Evolutionary conservation across 1,139 yeast genomes (phyloP).

Genomic region (Sugiyamaella grinbergsii): DNA sequence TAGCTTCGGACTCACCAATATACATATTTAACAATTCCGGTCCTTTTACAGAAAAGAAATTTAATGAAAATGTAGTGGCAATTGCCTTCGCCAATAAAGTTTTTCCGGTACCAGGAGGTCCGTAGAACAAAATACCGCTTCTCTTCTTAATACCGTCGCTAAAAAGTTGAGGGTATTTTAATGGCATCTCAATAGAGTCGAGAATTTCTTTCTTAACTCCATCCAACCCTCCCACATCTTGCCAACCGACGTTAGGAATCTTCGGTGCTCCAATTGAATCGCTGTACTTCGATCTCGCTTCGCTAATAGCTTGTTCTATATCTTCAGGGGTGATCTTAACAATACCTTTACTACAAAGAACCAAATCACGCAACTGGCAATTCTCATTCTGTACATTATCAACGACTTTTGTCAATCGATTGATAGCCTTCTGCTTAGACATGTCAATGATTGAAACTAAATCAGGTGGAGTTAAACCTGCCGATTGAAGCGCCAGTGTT

Average conservation of each 20-base stretch:
- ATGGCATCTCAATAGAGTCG: slow-evolving; percentile 94
- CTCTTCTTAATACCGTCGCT: slow-evolving; percentile 87
- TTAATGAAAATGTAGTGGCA: slow-evolving; percentile 89
- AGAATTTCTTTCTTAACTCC: slow-evolving; percentile 86
- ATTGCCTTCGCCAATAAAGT: slow-evolving; percentile 94
- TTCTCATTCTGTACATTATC: slow-evolving; percentile 35
- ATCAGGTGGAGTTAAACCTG: slow-evolving; percentile 90
- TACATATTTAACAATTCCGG: slow-evolving; percentile 96
- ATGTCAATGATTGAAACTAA: slow-evolving; percentile 67
- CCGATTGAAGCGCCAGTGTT: slow-evolving; percentile 78
- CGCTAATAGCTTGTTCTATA: slow-evolving; percentile 71
- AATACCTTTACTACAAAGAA: slow-evolving; percentile 47
- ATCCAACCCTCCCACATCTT: slow-evolving; percentile 90
- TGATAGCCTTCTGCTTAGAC: slow-evolving; percentile 61
- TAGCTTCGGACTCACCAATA: slow-evolving; percentile 97
- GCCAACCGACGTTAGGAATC: slow-evolving; percentile 95
- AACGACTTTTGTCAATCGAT: slow-evolving; percentile 46
- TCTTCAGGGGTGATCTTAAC: slow-evolving; percentile 63
- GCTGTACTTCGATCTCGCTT: slow-evolving; percentile 83
- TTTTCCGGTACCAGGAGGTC: slow-evolving; percentile 98
- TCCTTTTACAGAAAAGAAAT: slow-evolving; percentile 94
- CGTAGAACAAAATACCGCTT: slow-evolving; percentile 91
- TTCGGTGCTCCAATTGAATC: slow-evolving; percentile 97
- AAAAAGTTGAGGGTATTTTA: slow-evolving; percentile 88
- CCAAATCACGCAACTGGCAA: slow-evolving; percentile 29